Conservation (phyloP, 2,329 filamentous ascomycete species). For the Aquanectria penicillioides region DNA sequence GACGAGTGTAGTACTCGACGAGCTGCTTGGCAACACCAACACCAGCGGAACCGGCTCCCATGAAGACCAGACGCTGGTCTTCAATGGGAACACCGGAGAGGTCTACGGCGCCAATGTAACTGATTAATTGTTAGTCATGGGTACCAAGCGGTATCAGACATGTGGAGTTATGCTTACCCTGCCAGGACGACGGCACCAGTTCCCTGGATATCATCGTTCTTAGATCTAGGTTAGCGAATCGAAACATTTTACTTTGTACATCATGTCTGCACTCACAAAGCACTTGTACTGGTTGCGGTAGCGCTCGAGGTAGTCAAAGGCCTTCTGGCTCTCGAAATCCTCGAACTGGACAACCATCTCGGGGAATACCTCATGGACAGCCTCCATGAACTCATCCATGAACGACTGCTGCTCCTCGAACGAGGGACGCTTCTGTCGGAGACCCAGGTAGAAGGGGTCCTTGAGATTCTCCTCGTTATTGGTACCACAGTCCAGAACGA, state of each 20-base stretch:
- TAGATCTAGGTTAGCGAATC: slow-evolving; percentile 27
- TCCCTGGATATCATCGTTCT: slow-evolving; percentile 96
- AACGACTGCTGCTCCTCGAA: slow-evolving; percentile 86
- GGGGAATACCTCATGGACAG: slow-evolving; percentile 78
- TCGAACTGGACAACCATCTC: slow-evolving; percentile 89
- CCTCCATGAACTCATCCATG: slow-evolving; percentile 97
- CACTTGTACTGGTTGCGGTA: slow-evolving; percentile 91
- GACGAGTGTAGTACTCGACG: slow-evolving; percentile 94
- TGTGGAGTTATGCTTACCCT: slow-evolving; percentile 63
- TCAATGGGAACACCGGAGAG: slow-evolving; percentile 85
- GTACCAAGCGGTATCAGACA: slow-evolving; percentile 14
- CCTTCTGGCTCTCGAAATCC: slow-evolving; percentile 92
- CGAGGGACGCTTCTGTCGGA: slow-evolving; percentile 82
- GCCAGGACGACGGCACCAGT: slow-evolving; percentile 94
- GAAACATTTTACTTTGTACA: background rate
- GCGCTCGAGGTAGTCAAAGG: slow-evolving; percentile 90
- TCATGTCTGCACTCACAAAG: slow-evolving; percentile 63
- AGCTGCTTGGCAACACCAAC: slow-evolving; percentile 98
- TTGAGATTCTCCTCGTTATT: slow-evolving; percentile 73
- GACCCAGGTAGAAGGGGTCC: slow-evolving; percentile 87
- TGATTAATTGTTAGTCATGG: slow-evolving; percentile 65
- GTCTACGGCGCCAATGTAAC: slow-evolving; percentile 79
- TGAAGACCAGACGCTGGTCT: slow-evolving; percentile 94
- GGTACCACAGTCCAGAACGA: slow-evolving; percentile 74
- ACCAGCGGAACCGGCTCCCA: slow-evolving; percentile 94